Conservation (phyloP, 176 grass and related monocot genomes). For the Guadua angustifolia region DNA sequence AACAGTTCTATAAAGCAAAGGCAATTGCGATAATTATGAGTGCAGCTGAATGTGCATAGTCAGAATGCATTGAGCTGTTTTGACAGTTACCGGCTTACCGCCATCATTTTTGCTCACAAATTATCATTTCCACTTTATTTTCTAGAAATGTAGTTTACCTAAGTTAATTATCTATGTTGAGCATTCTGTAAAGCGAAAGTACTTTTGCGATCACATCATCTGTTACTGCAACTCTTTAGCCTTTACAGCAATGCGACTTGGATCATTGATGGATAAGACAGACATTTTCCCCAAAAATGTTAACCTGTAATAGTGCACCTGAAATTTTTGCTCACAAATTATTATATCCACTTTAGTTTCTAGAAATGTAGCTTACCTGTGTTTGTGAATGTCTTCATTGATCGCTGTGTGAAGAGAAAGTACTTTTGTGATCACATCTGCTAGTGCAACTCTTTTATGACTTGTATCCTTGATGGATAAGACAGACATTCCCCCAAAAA, state of each 20-base stretch:
- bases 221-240: slow-evolving; percentile 21
- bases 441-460: slow-evolving; percentile 17
- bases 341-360: slow-evolving; percentile 37
- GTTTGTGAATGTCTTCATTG: background rate
- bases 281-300: background rate
- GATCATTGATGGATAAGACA: background rate
- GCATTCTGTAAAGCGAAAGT: slow-evolving; percentile 5
- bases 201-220: slow-evolving; percentile 31
- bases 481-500: background rate
- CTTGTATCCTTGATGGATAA: background rate
- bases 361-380: slow-evolving; percentile 32
- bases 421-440: slow-evolving; percentile 24
- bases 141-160: slow-evolving; percentile 39
- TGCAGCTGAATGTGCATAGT: slow-evolving; percentile 32
- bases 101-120: slow-evolving; percentile 21
- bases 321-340: slow-evolving; percentile 13
- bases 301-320: background rate
- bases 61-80: slow-evolving; percentile 34
- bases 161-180: background rate
- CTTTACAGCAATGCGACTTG: slow-evolving; percentile 8
- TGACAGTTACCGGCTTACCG: background rate
- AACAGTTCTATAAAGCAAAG: slow-evolving; percentile 24
- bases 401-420: slow-evolving; percentile 12
- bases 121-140: slow-evolving; percentile 39
- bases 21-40: slow-evolving; percentile 1